A percentile compares a stretch with the other conserved stretches of the same genome.
These are phyloP conservation scores for Serendipita sp. DNA, from an alignment of 768 basidiomycete species.

Conservation along the genomic window DNA sequence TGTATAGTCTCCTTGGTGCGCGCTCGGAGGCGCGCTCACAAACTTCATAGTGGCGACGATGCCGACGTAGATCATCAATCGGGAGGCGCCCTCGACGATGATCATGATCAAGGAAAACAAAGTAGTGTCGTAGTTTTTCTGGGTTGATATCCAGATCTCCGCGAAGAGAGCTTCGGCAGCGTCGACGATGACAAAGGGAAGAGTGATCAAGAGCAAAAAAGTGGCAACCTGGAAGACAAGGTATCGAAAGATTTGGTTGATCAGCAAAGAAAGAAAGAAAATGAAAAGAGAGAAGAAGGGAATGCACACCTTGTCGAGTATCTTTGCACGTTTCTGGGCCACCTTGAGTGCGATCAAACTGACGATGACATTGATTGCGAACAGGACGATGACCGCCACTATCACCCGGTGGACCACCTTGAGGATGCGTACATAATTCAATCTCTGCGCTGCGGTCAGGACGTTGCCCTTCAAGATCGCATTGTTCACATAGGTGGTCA, in stretches of 20 bases:
- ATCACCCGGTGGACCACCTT: neutral
- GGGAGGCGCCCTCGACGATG: neutral
- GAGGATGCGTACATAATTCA: neutral
- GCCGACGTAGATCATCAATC: neutral
- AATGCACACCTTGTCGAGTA: neutral
- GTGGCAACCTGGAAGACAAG: neutral
- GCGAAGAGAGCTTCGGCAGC: neutral
- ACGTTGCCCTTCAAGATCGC: neutral
- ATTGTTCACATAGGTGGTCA: neutral
- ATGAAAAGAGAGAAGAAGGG: too few species aligned
- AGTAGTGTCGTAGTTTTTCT: neutral
- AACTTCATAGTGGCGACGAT: neutral
- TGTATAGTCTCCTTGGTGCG: neutral
- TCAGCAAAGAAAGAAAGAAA: neutral
- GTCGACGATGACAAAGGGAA: neutral
- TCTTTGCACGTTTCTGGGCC: neutral
- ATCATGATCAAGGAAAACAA: neutral
- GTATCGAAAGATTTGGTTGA: neutral
- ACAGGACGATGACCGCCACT: neutral
- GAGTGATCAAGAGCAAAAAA: neutral
- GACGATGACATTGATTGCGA: neutral
- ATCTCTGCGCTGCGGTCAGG: neutral
- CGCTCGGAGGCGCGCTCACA: neutral
- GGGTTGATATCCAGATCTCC: neutral
- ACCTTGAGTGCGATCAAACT: neutral